Evolutionary conservation across 768 basidiomycete species (phyloP), one percentile per base, ranked within the genome.

Genomic region (Calocera viscosa): DNA sequence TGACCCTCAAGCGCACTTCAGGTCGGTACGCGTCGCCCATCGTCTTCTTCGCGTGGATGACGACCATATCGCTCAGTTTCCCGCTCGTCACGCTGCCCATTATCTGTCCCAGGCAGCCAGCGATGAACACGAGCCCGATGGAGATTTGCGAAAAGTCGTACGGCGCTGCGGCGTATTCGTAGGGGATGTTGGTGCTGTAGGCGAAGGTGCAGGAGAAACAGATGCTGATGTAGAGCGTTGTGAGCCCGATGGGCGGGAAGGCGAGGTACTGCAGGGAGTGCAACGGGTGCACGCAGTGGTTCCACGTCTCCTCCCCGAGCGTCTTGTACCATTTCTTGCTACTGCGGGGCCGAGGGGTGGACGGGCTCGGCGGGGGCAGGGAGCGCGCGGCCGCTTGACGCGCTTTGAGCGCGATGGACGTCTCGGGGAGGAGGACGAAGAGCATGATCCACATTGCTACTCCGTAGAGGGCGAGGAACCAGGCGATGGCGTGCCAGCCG

Each of bases 161-260:
- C 2, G 68, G 68, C 12, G 41, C 34, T 34, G 63, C 47, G 35
- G 40, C 38, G 68, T 64, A 69, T n/a, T 40, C 34, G 47, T 64
- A 69, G 7, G 68, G 66, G 17, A 63, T 53, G 16, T 66, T 39
- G 26, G 64, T 64, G 63, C 63, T 47, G 24, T 67, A 47, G 33
- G 66, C 68, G 67, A 67, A 69, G 5, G 67, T 24, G 12, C 65
- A 69, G 12, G 43, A 66, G 64, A 69, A 69, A 67, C 68, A 69
- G 66, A 67, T 19, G 22, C 75, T 16, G 74, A 75, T 24, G 71
- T 67, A 40, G 68, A 67, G 14, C 72, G 76, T 22, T 73, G 71
- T 22, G 67, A 65, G 10, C 67, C 69, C 12, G 71, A 72, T 30
- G 72, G 73, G 38, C 70, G 70, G 33, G 72, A 72, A 30, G 70